Conservation (phyloP, 768 basidiomycete genomes). For the Psilocybe subaeruginosa region DNA sequence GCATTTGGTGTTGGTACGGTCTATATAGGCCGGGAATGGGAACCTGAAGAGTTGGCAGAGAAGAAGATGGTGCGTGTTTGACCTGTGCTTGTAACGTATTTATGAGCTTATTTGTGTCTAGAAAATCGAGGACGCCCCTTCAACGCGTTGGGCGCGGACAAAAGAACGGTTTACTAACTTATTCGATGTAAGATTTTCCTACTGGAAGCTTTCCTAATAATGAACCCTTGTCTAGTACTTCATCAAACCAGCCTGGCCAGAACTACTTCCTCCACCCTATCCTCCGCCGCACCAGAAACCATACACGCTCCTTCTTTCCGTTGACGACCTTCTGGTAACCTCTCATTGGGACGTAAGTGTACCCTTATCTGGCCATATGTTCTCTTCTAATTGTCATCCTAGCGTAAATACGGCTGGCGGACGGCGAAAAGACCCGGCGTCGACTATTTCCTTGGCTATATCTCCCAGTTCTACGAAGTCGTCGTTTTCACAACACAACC, state of each 20-base stretch:
- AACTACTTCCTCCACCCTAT: conserved; percentile 86
- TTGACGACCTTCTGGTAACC: conserved; percentile 90
- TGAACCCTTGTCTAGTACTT: conserved; percentile 61
- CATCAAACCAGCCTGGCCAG: conserved; percentile 91
- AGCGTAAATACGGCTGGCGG: conserved; percentile 95
- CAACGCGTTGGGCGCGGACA: conserved; percentile 67
- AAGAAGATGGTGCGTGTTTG: conserved; percentile 59
- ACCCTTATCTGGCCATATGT: not conserved
- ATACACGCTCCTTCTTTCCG: conserved; percentile 87
- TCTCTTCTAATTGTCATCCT: conserved; percentile 1
- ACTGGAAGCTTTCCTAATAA: not conserved
- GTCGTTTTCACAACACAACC: conserved; percentile 94
- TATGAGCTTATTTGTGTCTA: conserved; percentile 24
- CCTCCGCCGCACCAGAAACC: conserved; percentile 85
- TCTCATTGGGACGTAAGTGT: conserved; percentile 94
- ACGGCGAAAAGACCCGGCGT: conserved; percentile 98
- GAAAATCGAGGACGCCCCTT: conserved; percentile 62
- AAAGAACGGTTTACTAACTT: conserved; percentile 61
- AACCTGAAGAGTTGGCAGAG: conserved; percentile 64
- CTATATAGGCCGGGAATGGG: conserved; percentile 82
- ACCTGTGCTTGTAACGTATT: conserved; percentile 2
- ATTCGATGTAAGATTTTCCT: conserved; percentile 62
- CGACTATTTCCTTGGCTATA: conserved; percentile 97
- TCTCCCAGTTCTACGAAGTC: conserved; percentile 98
- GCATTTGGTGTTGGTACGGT: conserved; percentile 53